Conservation (phyloP, 208 protist species). For the Crithidia mellificae region DNA sequence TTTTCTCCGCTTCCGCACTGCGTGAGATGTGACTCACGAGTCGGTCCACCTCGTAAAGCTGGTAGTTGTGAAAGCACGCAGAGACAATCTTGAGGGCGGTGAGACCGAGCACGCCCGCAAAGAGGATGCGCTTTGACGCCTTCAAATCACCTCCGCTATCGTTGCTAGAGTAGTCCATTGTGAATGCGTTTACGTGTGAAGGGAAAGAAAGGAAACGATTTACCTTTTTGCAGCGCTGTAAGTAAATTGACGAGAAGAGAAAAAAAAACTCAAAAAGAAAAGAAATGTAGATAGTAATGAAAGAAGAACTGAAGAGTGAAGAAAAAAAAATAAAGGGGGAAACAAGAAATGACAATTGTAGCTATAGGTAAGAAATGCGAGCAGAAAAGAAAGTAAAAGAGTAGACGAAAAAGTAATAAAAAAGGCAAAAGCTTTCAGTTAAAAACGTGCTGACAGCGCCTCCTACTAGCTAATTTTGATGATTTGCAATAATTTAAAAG, state of each 20-base stretch:
- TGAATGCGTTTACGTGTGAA: neutral
- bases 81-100: constrained; percentile 19
- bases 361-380: neutral
- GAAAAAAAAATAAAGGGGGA: no score
- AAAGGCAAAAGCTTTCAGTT: neutral
- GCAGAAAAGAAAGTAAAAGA: constrained; percentile 8
- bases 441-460: neutral
- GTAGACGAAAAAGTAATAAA: constrained; percentile 1
- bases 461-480: neutral
- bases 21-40: constrained; percentile 13
- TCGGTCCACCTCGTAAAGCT: constrained; percentile 27
- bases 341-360: no score
- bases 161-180: constrained; percentile 11
- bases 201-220: neutral
- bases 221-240: no score
- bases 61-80: constrained; percentile 20
- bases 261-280: constrained; percentile 3
- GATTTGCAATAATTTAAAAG: neutral
- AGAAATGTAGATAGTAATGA: no score
- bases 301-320: no score
- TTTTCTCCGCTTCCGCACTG: constrained; percentile 8
- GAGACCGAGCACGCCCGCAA: constrained; percentile 11
- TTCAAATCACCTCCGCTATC: constrained; percentile 2
- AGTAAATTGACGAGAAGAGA: neutral
- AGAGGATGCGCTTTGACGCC: constrained; percentile 6